Conservation (phyloP, 805 yeast species). For the Cyberlindnera saturnus region DNA sequence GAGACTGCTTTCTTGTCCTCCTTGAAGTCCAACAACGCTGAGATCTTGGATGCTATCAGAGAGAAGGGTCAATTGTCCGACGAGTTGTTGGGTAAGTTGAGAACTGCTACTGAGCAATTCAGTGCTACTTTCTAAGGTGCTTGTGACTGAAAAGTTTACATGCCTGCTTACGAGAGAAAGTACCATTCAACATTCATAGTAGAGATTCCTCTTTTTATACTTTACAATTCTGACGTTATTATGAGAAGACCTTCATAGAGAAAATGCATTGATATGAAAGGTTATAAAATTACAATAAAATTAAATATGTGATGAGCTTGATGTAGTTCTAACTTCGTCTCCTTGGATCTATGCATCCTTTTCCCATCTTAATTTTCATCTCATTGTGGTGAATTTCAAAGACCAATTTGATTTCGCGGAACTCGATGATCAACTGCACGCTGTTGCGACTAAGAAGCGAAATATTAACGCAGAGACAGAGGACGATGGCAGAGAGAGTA, state of each 20-base stretch:
- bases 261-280: conserved; percentile 4
- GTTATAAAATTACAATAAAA: conserved; percentile 10
- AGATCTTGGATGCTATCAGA: conserved; percentile 77
- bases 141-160: not conserved
- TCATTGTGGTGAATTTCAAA: too few relatives aligned
- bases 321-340: not conserved
- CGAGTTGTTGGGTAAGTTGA: conserved; percentile 82
- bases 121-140: conserved; percentile 71
- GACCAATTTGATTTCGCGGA: too few relatives aligned
- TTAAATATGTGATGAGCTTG: conserved; percentile 1
- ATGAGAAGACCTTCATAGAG: conserved; percentile 14
- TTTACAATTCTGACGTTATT: conserved; percentile 18
- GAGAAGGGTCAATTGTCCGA: conserved; percentile 85
- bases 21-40: conserved; percentile 87
- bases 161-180: not conserved
- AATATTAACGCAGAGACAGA: too few relatives aligned
- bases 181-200: conserved; percentile 16
- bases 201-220: conserved; percentile 13
- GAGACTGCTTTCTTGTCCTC: conserved; percentile 89
- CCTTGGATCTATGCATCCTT: too few relatives aligned
- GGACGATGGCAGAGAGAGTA: conserved; percentile 29
- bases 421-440: not conserved
- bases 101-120: conserved; percentile 88
- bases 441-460: not conserved
- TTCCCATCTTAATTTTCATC: too few relatives aligned